phyloP scores from a whole-genome alignment of 2,329 filamentous ascomycete genomes.

The Pseudocercospora crystallina region DNA sequence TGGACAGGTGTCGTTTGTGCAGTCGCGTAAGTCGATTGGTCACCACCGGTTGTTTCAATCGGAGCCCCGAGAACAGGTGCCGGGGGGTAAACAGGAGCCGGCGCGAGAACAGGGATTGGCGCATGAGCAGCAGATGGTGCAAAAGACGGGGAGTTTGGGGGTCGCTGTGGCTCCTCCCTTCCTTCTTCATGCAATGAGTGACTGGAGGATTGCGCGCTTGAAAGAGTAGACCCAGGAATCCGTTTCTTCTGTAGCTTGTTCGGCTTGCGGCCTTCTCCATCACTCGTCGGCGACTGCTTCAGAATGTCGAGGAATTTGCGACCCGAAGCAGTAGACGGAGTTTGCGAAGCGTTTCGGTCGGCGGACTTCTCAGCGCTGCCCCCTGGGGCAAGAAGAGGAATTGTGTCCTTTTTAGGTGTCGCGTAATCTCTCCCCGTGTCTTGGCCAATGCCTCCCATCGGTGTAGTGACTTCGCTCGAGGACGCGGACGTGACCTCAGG shows the following conservation, averaged over 20 bases:
- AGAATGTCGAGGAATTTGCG: constrained; percentile 64
- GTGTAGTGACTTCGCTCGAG: constrained; percentile 40
- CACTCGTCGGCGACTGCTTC: constrained; percentile 63
- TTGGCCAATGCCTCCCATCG: constrained; percentile 31
- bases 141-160: constrained; percentile 26
- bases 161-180: constrained; percentile 28
- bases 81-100: not conserved
- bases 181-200: constrained; percentile 57
- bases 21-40: constrained; percentile 46
- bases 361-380: constrained; percentile 20
- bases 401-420: constrained; percentile 36
- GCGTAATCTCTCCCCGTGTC: constrained; percentile 33
- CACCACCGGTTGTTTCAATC: constrained; percentile 8
- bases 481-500: constrained; percentile 42
- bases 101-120: not conserved
- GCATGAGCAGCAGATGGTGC: not conserved
- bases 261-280: constrained; percentile 61
- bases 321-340: constrained; percentile 28
- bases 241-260: constrained; percentile 92
- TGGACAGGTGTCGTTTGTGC: constrained; percentile 22
- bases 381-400: constrained; percentile 37
- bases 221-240: constrained; percentile 73
- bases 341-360: constrained; percentile 31
- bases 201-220: constrained; percentile 87
- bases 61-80: constrained; percentile 1